These are phyloP conservation scores for Myxozyma neglecta DNA, from an alignment of 805 yeast genomes.

Conservation along the genomic window DNA sequence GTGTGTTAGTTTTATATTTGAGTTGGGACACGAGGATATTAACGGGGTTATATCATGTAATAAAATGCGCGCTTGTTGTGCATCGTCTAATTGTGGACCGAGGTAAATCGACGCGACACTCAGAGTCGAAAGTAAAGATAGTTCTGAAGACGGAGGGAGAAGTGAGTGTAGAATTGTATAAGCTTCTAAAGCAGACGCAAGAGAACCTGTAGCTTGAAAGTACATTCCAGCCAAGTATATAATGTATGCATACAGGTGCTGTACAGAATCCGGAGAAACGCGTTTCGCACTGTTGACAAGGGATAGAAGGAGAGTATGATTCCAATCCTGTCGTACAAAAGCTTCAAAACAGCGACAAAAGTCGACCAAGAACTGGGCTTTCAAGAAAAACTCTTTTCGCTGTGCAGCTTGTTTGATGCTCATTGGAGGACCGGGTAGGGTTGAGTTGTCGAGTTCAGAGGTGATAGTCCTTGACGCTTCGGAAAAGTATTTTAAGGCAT, in stretches of 20 bases:
- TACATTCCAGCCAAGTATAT: constrained; percentile 25
- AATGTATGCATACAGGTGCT: constrained; percentile 11
- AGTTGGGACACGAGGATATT: constrained; percentile 3
- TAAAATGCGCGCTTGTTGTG: constrained; percentile 7
- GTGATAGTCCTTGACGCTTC: constrained; percentile 16
- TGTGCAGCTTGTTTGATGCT: constrained; percentile 13
- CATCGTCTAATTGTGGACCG: neutral
- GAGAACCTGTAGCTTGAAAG: constrained; percentile 28
- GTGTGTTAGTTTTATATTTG: constrained; percentile 14
- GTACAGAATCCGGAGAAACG: neutral
- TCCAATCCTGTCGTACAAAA: constrained; percentile 21
- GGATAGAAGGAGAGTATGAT: neutral
- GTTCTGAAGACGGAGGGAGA: constrained; percentile 10
- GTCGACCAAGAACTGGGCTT: neutral
- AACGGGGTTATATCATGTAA: neutral
- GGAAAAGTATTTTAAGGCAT: constrained; percentile 4
- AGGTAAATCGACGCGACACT: neutral
- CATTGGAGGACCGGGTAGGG: constrained; percentile 1
- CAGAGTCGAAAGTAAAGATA: constrained; percentile 10
- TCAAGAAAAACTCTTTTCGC: constrained; percentile 1
- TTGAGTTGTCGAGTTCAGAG: neutral
- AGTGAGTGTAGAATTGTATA: constrained; percentile 1
- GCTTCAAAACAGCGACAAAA: constrained; percentile 21
- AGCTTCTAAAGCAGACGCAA: constrained; percentile 18
- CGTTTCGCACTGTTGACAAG: constrained; percentile 7